Evolutionary conservation across 306 rosid species (phyloP).

Genomic region (Prunus mongolica): DNA sequence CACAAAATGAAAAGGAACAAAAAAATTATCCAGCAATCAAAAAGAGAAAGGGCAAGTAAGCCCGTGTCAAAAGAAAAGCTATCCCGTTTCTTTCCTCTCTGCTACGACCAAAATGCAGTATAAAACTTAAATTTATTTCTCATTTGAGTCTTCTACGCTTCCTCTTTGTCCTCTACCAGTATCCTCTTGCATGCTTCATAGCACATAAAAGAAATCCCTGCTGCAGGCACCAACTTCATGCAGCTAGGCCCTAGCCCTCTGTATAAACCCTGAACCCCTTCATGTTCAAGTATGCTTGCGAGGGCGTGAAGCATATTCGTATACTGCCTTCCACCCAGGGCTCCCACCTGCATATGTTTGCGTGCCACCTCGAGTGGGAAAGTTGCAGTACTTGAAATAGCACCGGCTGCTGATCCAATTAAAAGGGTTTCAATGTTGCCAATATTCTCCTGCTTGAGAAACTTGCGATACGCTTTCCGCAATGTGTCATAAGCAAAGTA

Average conservation of each 20-base stretch:
- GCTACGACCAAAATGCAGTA: slow-evolving; percentile 2
- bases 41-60: slow-evolving; percentile 4
- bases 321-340: slow-evolving; percentile 81
- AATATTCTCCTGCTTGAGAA: slow-evolving; percentile 69
- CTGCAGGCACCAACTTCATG: slow-evolving; percentile 91
- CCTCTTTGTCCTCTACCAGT: slow-evolving; percentile 53
- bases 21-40: slow-evolving; percentile 20
- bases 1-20: not conserved
- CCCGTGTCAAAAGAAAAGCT: slow-evolving; percentile 3
- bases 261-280: slow-evolving; percentile 77
- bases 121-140: not conserved
- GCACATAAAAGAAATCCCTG: slow-evolving; percentile 97
- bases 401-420: slow-evolving; percentile 93
- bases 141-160: slow-evolving; percentile 34
- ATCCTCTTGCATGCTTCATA: slow-evolving; percentile 95
- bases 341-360: slow-evolving; percentile 97
- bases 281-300: slow-evolving; percentile 69
- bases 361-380: slow-evolving; percentile 99
- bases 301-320: slow-evolving; percentile 78
- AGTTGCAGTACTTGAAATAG: slow-evolving; percentile 84
- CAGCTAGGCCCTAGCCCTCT: slow-evolving; percentile 95
- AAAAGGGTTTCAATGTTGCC: slow-evolving; percentile 95
- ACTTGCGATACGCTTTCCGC: slow-evolving; percentile 67
- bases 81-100: slow-evolving; percentile 6
- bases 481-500: slow-evolving; percentile 85